Conservation (phyloP, 495 filamentous ascomycete genomes). For the Barbatosphaeria neglecta region DNA sequence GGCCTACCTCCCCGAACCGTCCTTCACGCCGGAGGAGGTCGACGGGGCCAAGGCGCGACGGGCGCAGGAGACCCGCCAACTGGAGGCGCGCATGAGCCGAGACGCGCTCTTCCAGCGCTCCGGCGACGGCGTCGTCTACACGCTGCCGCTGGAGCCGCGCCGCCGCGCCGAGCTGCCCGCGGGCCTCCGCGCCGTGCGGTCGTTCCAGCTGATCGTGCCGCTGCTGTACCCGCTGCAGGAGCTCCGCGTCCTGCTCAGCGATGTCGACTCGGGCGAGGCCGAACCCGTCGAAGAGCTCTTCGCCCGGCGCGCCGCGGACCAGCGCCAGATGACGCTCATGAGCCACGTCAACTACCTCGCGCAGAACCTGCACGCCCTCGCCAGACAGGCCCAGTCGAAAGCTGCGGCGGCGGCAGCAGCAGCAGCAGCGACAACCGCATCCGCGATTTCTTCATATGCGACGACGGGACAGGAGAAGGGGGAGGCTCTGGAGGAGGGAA, state of each 20-base stretch:
- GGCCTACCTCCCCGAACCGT: constrained; percentile 25
- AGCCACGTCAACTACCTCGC: constrained; percentile 67
- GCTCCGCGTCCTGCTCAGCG: constrained; percentile 53
- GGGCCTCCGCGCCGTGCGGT: constrained; percentile 50
- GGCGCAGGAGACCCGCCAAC: constrained; percentile 54
- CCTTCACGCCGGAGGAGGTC: constrained; percentile 45
- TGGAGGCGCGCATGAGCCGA: constrained; percentile 69
- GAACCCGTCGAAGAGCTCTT: constrained; percentile 56
- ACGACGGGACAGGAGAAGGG: constrained; percentile 1
- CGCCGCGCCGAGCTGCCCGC: constrained; percentile 50
- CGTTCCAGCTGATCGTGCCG: constrained; percentile 60
- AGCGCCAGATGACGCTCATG: constrained; percentile 52
- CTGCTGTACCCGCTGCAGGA: constrained; percentile 60
- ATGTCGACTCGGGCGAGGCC: constrained; percentile 48
- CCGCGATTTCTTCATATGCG: no score
- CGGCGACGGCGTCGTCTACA: constrained; percentile 57
- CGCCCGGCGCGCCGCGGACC: constrained; percentile 40
- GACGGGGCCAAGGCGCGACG: constrained; percentile 51
- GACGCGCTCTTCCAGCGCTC: constrained; percentile 58
- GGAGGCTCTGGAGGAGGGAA: constrained; percentile 1
- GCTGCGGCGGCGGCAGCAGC: neutral
- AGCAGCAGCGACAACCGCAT: neutral
- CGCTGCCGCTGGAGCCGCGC: constrained; percentile 59
- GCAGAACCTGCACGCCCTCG: constrained; percentile 61
- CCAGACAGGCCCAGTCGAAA: constrained; percentile 30